phyloP scores from a whole-genome alignment of 2,329 filamentous ascomycete species.

The Cytospora schulzeri region DNA sequence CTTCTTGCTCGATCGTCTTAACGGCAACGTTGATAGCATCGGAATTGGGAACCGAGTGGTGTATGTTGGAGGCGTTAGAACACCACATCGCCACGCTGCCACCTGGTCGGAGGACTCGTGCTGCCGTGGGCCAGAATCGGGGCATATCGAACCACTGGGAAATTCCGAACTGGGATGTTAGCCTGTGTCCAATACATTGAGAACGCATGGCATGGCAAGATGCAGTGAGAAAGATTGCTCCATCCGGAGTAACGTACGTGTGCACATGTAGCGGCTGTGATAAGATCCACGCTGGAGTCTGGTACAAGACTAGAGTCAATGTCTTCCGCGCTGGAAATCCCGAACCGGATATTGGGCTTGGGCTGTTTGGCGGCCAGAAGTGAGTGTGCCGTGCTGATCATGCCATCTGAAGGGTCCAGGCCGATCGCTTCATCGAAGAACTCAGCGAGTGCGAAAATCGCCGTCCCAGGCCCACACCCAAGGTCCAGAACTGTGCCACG shows the following conservation, averaged over 20 bases:
- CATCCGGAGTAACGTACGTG: slow-evolving; percentile 37
- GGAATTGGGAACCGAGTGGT: slow-evolving; percentile 42
- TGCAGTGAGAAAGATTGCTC: not conserved
- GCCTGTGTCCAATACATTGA: not conserved
- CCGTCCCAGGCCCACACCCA: slow-evolving; percentile 59
- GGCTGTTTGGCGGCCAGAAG: slow-evolving; percentile 38
- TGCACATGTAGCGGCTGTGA: slow-evolving; percentile 52
- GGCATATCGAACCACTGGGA: slow-evolving; percentile 51
- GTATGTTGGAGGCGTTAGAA: slow-evolving; percentile 35
- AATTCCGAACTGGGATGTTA: not conserved
- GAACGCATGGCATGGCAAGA: not conserved
- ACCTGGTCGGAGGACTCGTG: slow-evolving; percentile 22
- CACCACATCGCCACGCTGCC: slow-evolving; percentile 55
- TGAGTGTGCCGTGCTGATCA: slow-evolving; percentile 51
- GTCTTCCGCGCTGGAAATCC: slow-evolving; percentile 47
- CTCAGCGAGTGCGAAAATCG: slow-evolving; percentile 46
- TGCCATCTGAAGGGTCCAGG: slow-evolving; percentile 53
- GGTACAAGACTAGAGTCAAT: slow-evolving; percentile 40
- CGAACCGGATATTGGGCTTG: slow-evolving; percentile 35
- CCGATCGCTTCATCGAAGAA: slow-evolving; percentile 51
- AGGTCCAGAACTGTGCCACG: slow-evolving; percentile 52
- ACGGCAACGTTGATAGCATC: slow-evolving; percentile 45
- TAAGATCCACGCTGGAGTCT: slow-evolving; percentile 48
- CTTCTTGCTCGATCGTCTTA: slow-evolving; percentile 39
- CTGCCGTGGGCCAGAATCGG: slow-evolving; percentile 25